A percentile compares a stretch with the other conserved stretches of the same genome.
Conservation (phyloP, 768 basidiomycete species). For the Pisolithus microcarpus region DNA sequence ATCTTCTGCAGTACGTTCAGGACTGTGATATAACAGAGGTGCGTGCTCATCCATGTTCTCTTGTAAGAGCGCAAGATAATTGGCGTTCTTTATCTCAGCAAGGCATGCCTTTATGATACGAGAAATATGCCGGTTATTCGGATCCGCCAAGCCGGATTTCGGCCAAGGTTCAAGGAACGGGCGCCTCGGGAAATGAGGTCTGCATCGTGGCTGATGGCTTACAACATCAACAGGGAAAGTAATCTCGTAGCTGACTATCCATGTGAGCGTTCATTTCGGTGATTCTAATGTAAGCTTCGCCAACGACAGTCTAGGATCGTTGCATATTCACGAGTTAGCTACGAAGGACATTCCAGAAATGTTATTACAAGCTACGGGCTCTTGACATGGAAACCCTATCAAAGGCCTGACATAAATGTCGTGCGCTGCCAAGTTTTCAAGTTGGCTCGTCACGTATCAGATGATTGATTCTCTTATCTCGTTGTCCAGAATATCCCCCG, state of each 20-base stretch:
- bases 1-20: constrained; percentile 4
- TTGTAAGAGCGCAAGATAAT: constrained; percentile 1
- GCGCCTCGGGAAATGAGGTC: constrained; percentile 13
- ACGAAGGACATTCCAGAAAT: no score
- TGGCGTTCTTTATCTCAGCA: neutral
- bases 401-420: neutral
- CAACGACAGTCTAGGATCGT: no score
- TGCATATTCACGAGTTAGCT: no score
- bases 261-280: neutral
- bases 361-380: neutral
- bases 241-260: neutral
- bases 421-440: neutral
- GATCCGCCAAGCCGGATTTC: constrained; percentile 1
- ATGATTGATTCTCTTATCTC: neutral
- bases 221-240: neutral
- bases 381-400: neutral
- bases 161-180: neutral
- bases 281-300: neutral
- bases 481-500: neutral
- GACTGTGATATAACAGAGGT: constrained; percentile 22
- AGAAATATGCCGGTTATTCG: constrained; percentile 3
- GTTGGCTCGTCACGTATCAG: neutral
- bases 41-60: constrained; percentile 23
- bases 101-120: constrained; percentile 12
- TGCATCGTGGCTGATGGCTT: constrained; percentile 24